These are phyloP conservation scores for Bathelium albidoporum DNA, from an alignment of 495 filamentous ascomycete genomes.

Conservation along the genomic window DNA sequence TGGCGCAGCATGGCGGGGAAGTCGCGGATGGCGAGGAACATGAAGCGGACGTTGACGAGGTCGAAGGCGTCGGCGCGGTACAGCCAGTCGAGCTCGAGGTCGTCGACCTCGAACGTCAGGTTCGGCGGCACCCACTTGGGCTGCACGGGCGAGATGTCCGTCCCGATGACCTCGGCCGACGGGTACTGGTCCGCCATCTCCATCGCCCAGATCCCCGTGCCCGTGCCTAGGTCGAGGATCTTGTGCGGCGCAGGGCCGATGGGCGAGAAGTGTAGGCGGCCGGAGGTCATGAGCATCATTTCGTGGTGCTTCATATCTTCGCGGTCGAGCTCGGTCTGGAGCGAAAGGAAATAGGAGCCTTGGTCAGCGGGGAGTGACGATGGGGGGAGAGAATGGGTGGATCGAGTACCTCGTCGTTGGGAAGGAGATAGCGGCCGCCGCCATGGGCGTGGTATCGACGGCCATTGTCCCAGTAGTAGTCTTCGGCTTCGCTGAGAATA, in stretches of 20 bases:
- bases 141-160: slow-evolving; percentile 29
- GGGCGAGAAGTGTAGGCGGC: slow-evolving; percentile 49
- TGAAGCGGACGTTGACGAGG: slow-evolving; percentile 42
- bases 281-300: slow-evolving; percentile 16
- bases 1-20: slow-evolving; percentile 1
- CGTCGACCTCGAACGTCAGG: slow-evolving; percentile 46
- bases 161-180: slow-evolving; percentile 16
- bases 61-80: slow-evolving; percentile 47
- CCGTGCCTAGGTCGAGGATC: slow-evolving; percentile 51
- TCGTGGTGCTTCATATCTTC: slow-evolving; percentile 15
- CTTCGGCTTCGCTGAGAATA: slow-evolving; percentile 3
- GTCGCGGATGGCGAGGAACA: slow-evolving; percentile 4
- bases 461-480: slow-evolving; percentile 8
- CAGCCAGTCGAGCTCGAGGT: slow-evolving; percentile 43
- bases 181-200: slow-evolving; percentile 24
- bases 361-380: neutral
- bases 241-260: slow-evolving; percentile 38
- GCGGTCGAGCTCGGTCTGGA: slow-evolving; percentile 11
- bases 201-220: slow-evolving; percentile 65
- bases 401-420: slow-evolving; percentile 4
- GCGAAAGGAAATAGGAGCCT: neutral
- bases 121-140: slow-evolving; percentile 38
- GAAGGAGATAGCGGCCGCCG: slow-evolving; percentile 2
- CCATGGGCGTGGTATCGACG: slow-evolving; percentile 6
- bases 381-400: neutral